Conservation (phyloP, 371 early-diverging fungal species). For the Rhizopus sp. region DNA sequence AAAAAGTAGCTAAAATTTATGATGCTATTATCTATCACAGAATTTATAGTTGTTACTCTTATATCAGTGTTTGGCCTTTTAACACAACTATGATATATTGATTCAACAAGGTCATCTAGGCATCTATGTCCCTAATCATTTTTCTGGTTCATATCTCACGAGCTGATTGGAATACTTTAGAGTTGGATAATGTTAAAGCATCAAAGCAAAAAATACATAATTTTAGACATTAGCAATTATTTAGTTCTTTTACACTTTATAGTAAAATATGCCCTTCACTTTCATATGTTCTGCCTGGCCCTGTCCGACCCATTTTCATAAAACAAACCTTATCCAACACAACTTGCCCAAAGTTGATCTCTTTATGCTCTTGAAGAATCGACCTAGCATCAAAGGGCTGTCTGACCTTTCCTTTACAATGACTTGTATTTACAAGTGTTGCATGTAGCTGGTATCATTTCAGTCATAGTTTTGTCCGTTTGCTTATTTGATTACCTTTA, state of each 20-base stretch:
- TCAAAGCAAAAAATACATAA: no score
- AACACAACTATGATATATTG: no score
- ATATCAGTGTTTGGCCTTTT: no score
- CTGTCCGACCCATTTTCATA: constrained; percentile 38
- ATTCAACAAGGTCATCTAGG: no score
- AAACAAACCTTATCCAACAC: constrained; percentile 34
- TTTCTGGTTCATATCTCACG: no score
- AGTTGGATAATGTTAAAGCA: no score
- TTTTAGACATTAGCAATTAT: no score
- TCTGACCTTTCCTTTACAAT: constrained; percentile 12
- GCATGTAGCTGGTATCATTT: constrained; percentile 9
- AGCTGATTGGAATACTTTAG: no score
- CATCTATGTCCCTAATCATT: no score
- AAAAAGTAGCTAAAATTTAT: no score
- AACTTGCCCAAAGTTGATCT: constrained; percentile 31
- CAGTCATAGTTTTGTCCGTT: not conserved
- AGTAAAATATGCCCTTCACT: constrained; percentile 34
- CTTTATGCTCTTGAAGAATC: constrained; percentile 28
- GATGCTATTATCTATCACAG: no score
- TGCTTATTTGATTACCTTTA: constrained; percentile 24
- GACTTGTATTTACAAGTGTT: constrained; percentile 13
- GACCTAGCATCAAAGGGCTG: constrained; percentile 33
- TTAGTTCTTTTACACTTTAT: constrained; percentile 3
- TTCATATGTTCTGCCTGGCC: constrained; percentile 29
- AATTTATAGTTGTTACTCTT: no score